Percentiles rank a stretch among this genome's conserved stretches.
Conservation (phyloP, 495 filamentous ascomycete species). For the Podospora conica region DNA sequence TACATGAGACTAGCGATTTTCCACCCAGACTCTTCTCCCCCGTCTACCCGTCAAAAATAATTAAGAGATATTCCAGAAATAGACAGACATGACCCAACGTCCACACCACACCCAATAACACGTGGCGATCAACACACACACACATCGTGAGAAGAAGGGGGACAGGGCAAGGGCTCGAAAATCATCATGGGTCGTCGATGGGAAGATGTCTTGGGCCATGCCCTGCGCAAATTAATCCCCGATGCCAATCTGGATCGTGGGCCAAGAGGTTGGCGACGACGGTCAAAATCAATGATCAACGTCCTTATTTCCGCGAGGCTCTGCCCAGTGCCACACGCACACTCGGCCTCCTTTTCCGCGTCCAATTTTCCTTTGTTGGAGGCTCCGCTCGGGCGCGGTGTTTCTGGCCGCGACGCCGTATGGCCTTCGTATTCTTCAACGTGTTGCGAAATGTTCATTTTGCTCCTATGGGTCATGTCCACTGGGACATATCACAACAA, state of each 20-base stretch:
- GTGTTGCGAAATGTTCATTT: too few species aligned
- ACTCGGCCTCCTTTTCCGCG: too few species aligned
- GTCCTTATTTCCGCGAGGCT: too few species aligned
- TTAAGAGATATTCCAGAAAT: neutral
- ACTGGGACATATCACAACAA: too few species aligned
- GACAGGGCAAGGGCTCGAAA: neutral
- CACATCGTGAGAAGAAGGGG: neutral
- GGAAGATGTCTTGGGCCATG: neutral
- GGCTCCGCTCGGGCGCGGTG: too few species aligned
- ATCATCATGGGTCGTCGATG: neutral
- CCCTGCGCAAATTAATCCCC: neutral
- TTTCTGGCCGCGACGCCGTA: too few species aligned
- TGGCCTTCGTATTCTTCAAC: too few species aligned
- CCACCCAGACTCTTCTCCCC: neutral
- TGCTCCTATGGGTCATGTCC: too few species aligned
- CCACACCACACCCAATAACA: neutral
- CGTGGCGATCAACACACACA: neutral
- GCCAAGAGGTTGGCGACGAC: too few species aligned
- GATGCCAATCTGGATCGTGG: neutral
- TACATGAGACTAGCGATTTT: neutral
- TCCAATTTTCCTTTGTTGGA: too few species aligned
- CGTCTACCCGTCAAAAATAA: neutral
- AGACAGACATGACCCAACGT: neutral
- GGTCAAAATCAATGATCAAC: too few species aligned
- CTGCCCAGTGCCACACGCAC: too few species aligned